These are phyloP conservation scores for Yamadazyma sp. DNA, from an alignment of 805 yeast species.

Conservation along the genomic window DNA sequence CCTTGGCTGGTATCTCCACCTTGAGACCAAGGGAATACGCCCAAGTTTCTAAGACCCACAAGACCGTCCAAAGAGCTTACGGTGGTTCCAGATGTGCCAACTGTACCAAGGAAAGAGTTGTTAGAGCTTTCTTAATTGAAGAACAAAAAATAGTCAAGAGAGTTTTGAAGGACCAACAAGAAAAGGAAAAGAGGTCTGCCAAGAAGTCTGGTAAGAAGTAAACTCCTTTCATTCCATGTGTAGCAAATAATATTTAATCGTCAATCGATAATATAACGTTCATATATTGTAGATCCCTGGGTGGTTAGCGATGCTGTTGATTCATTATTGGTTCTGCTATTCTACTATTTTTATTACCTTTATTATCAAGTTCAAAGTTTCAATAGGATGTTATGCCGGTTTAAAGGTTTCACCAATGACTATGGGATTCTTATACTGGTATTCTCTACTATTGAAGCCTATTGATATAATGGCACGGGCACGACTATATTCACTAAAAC, in stretches of 20 bases:
- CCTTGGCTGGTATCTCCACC: slow-evolving; percentile 85
- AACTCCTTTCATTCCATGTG: slow-evolving; percentile 14
- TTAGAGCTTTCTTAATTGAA: slow-evolving; percentile 99
- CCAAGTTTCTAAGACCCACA: slow-evolving; percentile 89
- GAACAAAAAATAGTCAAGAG: slow-evolving; percentile 99
- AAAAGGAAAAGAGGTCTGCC: slow-evolving; percentile 65
- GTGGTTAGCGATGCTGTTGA: too few relatives aligned
- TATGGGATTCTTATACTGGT: too few relatives aligned
- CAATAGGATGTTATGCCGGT: too few relatives aligned
- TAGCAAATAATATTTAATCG: slow-evolving; percentile 12
- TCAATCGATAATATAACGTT: slow-evolving; percentile 12
- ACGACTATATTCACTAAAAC: too few relatives aligned
- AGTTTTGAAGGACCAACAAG: slow-evolving; percentile 95
- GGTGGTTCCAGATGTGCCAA: slow-evolving; percentile 99
- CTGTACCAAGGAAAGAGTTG: slow-evolving; percentile 99
- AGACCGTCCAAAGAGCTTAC: slow-evolving; percentile 99
- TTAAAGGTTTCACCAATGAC: too few relatives aligned
- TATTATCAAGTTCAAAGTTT: too few relatives aligned
- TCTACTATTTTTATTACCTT: too few relatives aligned
- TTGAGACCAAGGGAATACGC: slow-evolving; percentile 99
- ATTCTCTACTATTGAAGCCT: too few relatives aligned
- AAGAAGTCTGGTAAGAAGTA: slow-evolving; percentile 34
- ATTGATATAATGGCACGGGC: too few relatives aligned
- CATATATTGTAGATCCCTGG: slow-evolving; percentile 8
- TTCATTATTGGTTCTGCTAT: too few relatives aligned